Percentiles rank a stretch among this genome's conserved stretches.
These are phyloP conservation scores for Furculomyces boomerangus DNA, from an alignment of 371 early-diverging fungal species.

Conservation along the genomic window DNA sequence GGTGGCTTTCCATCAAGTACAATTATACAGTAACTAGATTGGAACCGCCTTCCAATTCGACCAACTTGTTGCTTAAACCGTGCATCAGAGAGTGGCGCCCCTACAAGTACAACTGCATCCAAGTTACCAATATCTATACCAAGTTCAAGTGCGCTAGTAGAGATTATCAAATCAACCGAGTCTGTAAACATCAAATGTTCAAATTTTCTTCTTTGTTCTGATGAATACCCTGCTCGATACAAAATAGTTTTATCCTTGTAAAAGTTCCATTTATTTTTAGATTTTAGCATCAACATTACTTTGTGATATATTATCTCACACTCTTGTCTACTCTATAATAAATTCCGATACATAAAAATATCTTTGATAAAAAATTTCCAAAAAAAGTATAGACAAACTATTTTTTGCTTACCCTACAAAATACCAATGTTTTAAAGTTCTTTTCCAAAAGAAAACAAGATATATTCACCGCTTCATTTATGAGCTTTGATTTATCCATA, in stretches of 20 bases:
- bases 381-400: neutral
- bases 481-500: neutral
- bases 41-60: conserved; percentile 30
- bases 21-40: conserved; percentile 21
- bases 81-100: conserved; percentile 22
- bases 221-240: conserved; percentile 44
- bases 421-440: conserved; percentile 27
- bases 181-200: conserved; percentile 35
- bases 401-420: conserved; percentile 13
- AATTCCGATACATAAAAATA: neutral
- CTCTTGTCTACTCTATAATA: conserved; percentile 7
- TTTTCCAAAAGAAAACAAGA: conserved; percentile 21
- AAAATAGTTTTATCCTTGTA: conserved; percentile 25
- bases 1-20: too few relatives aligned
- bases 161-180: conserved; percentile 29
- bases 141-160: conserved; percentile 50
- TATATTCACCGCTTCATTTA: conserved; percentile 8
- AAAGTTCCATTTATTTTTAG: conserved; percentile 9
- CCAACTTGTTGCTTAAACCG: conserved; percentile 35
- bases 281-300: conserved; percentile 27
- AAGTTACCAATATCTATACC: conserved; percentile 47
- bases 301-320: conserved; percentile 24
- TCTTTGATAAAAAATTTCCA: neutral
- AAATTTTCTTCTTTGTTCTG: conserved; percentile 30
- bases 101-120: conserved; percentile 39